Base-by-base conservation (phyloP, 441 rosid species). In the Croton setiger region DNA sequence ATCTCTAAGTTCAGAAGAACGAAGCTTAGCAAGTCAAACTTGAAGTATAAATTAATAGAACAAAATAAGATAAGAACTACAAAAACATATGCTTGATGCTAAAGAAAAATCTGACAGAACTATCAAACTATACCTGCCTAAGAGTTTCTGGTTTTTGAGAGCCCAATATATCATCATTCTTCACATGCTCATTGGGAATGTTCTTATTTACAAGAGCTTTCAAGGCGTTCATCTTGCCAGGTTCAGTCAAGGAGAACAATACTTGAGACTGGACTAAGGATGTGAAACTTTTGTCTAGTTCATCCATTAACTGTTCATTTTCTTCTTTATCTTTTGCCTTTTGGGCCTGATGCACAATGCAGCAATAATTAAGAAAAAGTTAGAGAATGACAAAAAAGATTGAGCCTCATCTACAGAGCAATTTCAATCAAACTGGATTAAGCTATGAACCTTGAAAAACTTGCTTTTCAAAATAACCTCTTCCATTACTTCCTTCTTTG, bases 391-490 rank as follows among this genome's bases (percentile, higher is more conserved):
- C 51, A 51, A 57, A 33, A 70, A 18, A 74, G 39, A 41, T 20
- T 45, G 4, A 37, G 21, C 59, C 53, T 47, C 56, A 62, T 55
- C 41, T n/a, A 14, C 31, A 48, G 71, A 68, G 43, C 45, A 66
- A 39, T 53, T 37, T 52, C 44, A 68, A 37, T 63, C 48, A 71
- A 37, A 67, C 14, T 52, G 48, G 58, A 72, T 57, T 33, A 57
- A n/a, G 65, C 78, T 33, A 56, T 14, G 67, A 77, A 94, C 98
- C 99, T 84, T 94, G 82, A 86, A 94, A 87, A 77, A 82, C 79
- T 94, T 94, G 89, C 97, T 92, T 86, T 94, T 94, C 84, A 90
- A 78, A 71, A 92, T 94, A 69, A 94, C 81, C 86, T 94, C 97
- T 71, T 84, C 84, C 97, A 87, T 92, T 18, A 88, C 84, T 84